Evolutionary conservation across 1,284 basidiomycete species (phyloP).

Genomic region (Trichosporon sp.): DNA sequence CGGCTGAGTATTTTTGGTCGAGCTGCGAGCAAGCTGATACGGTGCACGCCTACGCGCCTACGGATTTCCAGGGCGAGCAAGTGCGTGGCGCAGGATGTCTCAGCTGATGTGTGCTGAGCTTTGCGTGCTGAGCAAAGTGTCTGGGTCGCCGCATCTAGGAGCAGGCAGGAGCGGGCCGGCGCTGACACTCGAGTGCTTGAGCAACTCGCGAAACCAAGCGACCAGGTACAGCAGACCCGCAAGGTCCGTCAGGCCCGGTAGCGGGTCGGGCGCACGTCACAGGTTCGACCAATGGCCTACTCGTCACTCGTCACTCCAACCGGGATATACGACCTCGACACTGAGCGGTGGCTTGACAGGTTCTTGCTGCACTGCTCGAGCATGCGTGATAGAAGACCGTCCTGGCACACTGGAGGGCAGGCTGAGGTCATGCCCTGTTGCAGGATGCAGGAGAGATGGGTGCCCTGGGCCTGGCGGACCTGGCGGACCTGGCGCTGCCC

Average conservation of each 20-base stretch:
- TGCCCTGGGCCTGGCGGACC: neutral
- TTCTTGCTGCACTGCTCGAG: too few species aligned
- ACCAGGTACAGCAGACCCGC: neutral
- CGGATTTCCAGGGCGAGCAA: neutral
- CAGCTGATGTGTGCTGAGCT: neutral
- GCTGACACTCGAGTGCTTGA: neutral
- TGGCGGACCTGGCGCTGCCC: neutral
- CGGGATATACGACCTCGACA: neutral
- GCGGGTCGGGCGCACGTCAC: conserved; percentile 2
- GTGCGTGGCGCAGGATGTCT: conserved; percentile 12
- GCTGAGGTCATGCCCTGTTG: conserved; percentile 13
- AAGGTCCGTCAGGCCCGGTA: neutral
- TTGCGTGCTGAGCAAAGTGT: neutral
- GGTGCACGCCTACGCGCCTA: neutral
- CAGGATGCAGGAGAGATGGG: too few species aligned
- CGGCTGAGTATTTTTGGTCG: neutral
- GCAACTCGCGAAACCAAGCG: neutral
- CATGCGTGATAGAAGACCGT: neutral
- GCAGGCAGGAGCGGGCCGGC: neutral
- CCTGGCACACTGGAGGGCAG: neutral
- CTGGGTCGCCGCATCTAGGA: neutral
- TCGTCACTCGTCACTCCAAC: conserved; percentile 1
- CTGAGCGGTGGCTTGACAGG: neutral
- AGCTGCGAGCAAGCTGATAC: neutral
- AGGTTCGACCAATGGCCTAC: neutral